Conservation (phyloP, 495 filamentous ascomycete genomes). For the Penicillium lividum region DNA sequence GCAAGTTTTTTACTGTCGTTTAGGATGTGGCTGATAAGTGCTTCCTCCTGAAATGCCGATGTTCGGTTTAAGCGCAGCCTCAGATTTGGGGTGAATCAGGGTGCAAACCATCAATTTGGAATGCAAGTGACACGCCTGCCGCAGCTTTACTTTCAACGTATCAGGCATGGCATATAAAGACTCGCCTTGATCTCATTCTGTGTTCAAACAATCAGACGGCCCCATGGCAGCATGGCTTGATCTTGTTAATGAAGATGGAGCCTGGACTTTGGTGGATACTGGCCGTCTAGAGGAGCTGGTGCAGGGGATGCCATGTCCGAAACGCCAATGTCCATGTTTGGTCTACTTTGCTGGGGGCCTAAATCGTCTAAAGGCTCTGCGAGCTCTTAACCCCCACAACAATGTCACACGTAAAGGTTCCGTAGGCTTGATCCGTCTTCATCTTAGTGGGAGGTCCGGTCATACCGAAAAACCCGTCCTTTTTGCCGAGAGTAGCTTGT, state of each 20-base stretch:
- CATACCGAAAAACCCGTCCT: conserved; percentile 12
- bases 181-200: not conserved
- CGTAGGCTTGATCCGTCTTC: conserved; percentile 3
- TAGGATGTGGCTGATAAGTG: not conserved
- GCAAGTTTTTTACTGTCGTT: too few species aligned
- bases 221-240: conserved; percentile 6
- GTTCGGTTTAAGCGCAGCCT: not conserved
- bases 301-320: not conserved
- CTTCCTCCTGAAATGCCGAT: not conserved
- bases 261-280: conserved; percentile 3
- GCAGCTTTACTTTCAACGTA: not conserved
- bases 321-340: conserved; percentile 5
- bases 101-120: not conserved
- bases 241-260: not conserved
- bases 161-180: not conserved
- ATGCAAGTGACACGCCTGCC: not conserved
- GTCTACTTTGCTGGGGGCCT: conserved; percentile 16
- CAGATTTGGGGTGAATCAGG: not conserved
- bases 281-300: not conserved
- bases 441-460: conserved; percentile 9
- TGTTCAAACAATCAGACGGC: not conserved
- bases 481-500: conserved; percentile 14
- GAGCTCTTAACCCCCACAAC: conserved; percentile 18
- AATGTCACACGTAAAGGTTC: conserved; percentile 19
- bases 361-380: conserved; percentile 15